These are phyloP conservation scores for Picea sitchensis DNA, from an alignment of 75 land plant species.

Conservation along the genomic window DNA sequence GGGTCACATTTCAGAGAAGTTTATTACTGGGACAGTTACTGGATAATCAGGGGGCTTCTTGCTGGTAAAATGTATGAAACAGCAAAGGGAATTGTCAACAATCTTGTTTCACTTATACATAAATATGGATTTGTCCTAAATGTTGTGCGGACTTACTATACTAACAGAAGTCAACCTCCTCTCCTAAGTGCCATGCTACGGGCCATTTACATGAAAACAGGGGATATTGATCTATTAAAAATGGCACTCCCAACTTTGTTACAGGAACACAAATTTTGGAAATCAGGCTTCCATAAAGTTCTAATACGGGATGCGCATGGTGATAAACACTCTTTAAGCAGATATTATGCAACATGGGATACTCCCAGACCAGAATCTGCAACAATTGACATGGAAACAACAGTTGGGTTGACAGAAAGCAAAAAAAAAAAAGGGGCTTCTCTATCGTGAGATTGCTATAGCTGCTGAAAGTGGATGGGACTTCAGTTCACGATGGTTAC, in stretches of 20 bases:
- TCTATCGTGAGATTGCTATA: conserved; percentile 81
- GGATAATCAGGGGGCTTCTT: conserved; percentile 42
- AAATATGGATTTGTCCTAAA: conserved; percentile 78
- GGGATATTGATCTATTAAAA: conserved; percentile 52
- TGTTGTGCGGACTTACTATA: conserved; percentile 86
- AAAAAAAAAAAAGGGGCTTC: conserved; percentile 22
- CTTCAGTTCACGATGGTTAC: conserved; percentile 97
- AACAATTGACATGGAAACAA: conserved; percentile 61
- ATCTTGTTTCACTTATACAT: conserved; percentile 65
- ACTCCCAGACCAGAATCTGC: conserved; percentile 86
- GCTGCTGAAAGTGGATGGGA: conserved; percentile 99
- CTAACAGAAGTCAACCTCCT: conserved; percentile 93
- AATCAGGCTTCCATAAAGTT: conserved; percentile 67
- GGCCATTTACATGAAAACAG: conserved; percentile 53
- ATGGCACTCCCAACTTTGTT: conserved; percentile 66
- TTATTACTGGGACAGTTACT: too few species aligned
- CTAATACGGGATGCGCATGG: conserved; percentile 53
- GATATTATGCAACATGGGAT: conserved; percentile 88
- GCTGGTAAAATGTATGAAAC: conserved; percentile 85
- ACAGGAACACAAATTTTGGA: conserved; percentile 80
- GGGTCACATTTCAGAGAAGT: too few species aligned
- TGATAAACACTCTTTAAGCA: conserved; percentile 40
- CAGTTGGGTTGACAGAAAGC: conserved; percentile 37
- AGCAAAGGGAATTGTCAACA: conserved; percentile 73
- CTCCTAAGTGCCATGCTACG: conserved; percentile 77